These are phyloP conservation scores for Marasmius fiardii DNA, from an alignment of 1,284 basidiomycete genomes.

Conservation along the genomic window DNA sequence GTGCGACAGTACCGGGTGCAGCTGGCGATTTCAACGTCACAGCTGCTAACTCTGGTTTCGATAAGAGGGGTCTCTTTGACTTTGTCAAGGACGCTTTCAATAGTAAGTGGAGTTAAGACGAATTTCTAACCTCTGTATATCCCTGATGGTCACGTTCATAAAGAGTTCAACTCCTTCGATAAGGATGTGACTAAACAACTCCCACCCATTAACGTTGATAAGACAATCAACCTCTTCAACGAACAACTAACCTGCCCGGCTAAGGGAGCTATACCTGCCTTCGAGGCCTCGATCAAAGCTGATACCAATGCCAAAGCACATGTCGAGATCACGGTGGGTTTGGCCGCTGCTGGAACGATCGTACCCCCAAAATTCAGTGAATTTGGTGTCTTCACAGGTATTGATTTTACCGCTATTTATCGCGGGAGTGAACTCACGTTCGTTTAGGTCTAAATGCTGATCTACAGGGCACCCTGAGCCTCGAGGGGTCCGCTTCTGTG, in stretches of 20 bases:
- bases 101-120: slow-evolving; percentile 9
- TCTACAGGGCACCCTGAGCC: slow-evolving; percentile 10
- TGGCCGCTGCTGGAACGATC: slow-evolving; percentile 14
- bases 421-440: background rate
- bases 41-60: slow-evolving; percentile 12
- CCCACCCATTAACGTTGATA: slow-evolving; percentile 15
- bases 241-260: slow-evolving; percentile 19
- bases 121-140: background rate
- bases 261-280: slow-evolving; percentile 15
- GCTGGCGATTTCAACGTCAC: slow-evolving; percentile 19
- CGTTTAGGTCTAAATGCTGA: slow-evolving; percentile 10
- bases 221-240: slow-evolving; percentile 19
- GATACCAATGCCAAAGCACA: slow-evolving; percentile 14
- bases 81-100: slow-evolving; percentile 17
- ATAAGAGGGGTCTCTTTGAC: slow-evolving; percentile 6
- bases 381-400: slow-evolving; percentile 13
- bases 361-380: slow-evolving; percentile 13
- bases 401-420: background rate
- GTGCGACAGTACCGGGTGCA: slow-evolving; percentile 22
- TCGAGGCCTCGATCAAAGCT: slow-evolving; percentile 16
- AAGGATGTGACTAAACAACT: slow-evolving; percentile 11
- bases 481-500: slow-evolving; percentile 6
- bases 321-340: slow-evolving; percentile 7
- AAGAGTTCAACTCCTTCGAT: slow-evolving; percentile 10
- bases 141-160: background rate